phyloP scores from a whole-genome alignment of 2,329 filamentous ascomycete species.

The Fusarium sterilihyphosum region DNA sequence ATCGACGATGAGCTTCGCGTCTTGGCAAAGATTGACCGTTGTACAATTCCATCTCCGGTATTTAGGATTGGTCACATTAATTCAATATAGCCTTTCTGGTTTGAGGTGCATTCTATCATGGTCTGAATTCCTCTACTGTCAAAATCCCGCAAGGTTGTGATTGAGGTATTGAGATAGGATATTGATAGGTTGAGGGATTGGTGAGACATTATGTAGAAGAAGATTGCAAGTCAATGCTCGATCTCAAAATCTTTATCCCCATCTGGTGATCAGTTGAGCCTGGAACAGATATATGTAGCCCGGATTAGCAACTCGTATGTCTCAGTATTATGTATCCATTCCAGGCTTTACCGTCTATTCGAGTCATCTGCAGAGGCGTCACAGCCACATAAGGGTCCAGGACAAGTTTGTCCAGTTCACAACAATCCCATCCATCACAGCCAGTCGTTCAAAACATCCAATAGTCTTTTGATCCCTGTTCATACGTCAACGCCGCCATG shows the following conservation, averaged over 20 bases:
- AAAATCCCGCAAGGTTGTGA: conserved; percentile 30
- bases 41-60: not conserved
- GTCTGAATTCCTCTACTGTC: not conserved
- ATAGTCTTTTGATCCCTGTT: not conserved
- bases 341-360: not conserved
- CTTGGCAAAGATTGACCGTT: conserved; percentile 26
- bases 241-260: not conserved
- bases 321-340: conserved; percentile 13
- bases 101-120: conserved; percentile 1
- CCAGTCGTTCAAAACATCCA: not conserved
- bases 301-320: not conserved
- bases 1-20: conserved; percentile 33
- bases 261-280: not conserved
- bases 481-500: not conserved
- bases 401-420: not conserved
- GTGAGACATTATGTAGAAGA: not conserved
- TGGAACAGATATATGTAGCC: not conserved
- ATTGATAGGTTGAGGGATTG: not conserved
- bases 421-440: not conserved
- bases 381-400: not conserved
- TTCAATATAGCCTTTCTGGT: not conserved
- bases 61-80: conserved; percentile 23
- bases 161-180: not conserved
- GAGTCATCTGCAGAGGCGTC: not conserved
- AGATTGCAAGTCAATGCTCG: conserved; percentile 6